Evolutionary conservation across 148 eudicot species (phyloP), one percentile per base, ranked within the genome.

Genomic region (Cornus suecica): DNA sequence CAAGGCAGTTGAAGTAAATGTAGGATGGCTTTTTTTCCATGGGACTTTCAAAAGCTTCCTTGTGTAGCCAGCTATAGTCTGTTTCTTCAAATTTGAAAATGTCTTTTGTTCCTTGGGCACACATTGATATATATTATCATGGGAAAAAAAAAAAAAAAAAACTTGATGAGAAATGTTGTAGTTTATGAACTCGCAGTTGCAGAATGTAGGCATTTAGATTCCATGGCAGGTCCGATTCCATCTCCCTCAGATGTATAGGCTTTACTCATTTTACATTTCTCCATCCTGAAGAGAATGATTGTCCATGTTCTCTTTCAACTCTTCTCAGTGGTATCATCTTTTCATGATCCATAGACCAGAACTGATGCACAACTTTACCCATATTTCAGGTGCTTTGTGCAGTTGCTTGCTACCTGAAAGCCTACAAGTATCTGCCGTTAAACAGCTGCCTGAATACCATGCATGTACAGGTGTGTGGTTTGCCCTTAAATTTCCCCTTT

Each of bases 351-450:
- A 1, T 69, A 24, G 10, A 54, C 41, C 16, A 13, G 32, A 10
- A 62, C n/a, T 42, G 28, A 75, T 70, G 29, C 5, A 64, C 34
- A 6, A 13, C 78, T 41, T 71, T 25, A 24, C 31, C 48, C 68
- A 51, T 58, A 34, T 74, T 83, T 62, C 89, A 93, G 98, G 98
- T 74, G 76, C 90, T 78, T 74, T 91, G 29, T 93, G 97, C 70
- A 91, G 91, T 76, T 93, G 97, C 78, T 82, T 93, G 75, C 95
- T 93, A 26, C 98, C 98, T 9, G 98, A 91, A 78, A 93, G 90
- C 80, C 93, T 93, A 77, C 98, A 91, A 86, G 83, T 72, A 72
- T 87, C 97, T 68, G 84, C 96, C 30, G 88, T 93, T 51, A 84
- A 88, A 81, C 92, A 91, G 75, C 64, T 84, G 68, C 89, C 97